Evolutionary conservation across 2,329 filamentous ascomycete genomes (phyloP), one percentile per base, ranked within the genome.

Genomic region (Trichoderma sp.): DNA sequence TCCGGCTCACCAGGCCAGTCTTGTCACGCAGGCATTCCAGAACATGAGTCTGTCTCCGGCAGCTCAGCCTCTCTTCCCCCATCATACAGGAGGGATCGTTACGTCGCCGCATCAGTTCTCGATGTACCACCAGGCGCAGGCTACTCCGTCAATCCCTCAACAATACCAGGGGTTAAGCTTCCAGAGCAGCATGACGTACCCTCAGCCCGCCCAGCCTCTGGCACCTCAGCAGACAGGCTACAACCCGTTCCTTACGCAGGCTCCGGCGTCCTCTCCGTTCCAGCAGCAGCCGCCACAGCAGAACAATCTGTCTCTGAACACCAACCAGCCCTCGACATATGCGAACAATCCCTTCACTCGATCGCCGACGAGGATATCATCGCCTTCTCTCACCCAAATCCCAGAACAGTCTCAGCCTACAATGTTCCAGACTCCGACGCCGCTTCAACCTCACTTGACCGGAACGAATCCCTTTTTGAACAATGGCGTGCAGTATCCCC

Each of bases 11-110:
- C 68, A 78, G 55, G 69, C 71, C 9, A 77, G 78, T 54, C 66
- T 71, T 12, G 76, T 93, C 19, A 86, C 88, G 68, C 86, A 90
- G 70, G 87, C 90, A 1, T 90, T 97, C 72, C 89, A 93, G 73
- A 87, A 85, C 68, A 83, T 97, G 76, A 88, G 91, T 44, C 79
- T 96, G 2, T 86, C 86, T 26, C 75, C 76, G 14, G 52, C 30
- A 57, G 67, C 78, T 47, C 86, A 87, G 69, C 85, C 86, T 44
- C 80, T 93, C 34, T 93, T 93, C 74, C 90, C 91, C 7, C 87
- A 93, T 72, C 88, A 89, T 62, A 93, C 91, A 1, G 90, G 90
- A 62, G 90, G 86, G 24, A 68, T 83, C 69, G 78, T 75, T 68
- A 75, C 76, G 17, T 81, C 80, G 69, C 67, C 68, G 30, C 70